Conservation (phyloP, 1,284 basidiomycete species). For the Chiua sp. region DNA sequence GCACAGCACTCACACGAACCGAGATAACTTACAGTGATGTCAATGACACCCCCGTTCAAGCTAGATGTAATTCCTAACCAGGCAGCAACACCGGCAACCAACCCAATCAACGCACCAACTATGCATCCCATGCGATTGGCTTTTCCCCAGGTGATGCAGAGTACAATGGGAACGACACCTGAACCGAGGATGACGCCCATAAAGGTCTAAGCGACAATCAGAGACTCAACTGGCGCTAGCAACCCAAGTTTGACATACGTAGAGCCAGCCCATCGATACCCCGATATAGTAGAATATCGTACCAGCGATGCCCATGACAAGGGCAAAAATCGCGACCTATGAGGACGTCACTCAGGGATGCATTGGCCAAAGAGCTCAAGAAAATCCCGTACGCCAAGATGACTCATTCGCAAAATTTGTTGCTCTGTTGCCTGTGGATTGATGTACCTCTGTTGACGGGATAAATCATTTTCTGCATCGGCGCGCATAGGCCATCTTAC, state of each 20-base stretch:
- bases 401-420: conserved; percentile 61
- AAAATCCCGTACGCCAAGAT: conserved; percentile 54
- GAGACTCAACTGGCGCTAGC: not conserved
- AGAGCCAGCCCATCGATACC: conserved; percentile 89
- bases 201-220: conserved; percentile 56
- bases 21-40: conserved; percentile 57
- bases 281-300: conserved; percentile 90
- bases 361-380: conserved; percentile 24
- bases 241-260: conserved; percentile 61
- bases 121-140: conserved; percentile 88
- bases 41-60: conserved; percentile 74
- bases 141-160: conserved; percentile 80
- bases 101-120: conserved; percentile 72
- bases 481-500: conserved; percentile 37
- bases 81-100: conserved; percentile 72
- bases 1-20: not conserved
- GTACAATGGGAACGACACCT: conserved; percentile 86
- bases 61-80: conserved; percentile 84
- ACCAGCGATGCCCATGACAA: conserved; percentile 84
- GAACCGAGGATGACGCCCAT: conserved; percentile 89
- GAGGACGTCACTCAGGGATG: conserved; percentile 33
- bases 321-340: conserved; percentile 73
- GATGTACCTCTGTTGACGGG: conserved; percentile 53
- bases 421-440: conserved; percentile 64
- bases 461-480: not conserved